Evolutionary conservation across 345 rosid species (phyloP), one percentile per base, ranked within the genome.

Genomic region (Gossypium herbaceum): DNA sequence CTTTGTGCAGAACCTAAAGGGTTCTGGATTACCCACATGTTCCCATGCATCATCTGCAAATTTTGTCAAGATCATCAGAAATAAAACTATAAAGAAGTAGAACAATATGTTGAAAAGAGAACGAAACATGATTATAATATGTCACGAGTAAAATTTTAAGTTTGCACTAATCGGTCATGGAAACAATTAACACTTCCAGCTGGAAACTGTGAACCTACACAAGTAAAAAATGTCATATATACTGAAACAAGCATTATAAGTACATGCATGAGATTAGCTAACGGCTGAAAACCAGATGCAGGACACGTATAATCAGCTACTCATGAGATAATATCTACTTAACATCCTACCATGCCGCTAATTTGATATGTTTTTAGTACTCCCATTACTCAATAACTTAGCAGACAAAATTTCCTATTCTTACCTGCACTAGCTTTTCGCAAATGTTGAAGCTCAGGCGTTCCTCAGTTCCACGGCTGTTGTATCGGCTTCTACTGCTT

Each of bases 371-470:
- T 22, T 45, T 44, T 44, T 17, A 1, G 11, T 45, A 44, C 34
- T 44, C 25, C 15, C 11, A 69, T n/a, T 34, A 27, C 24, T 52
- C 8, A 9, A 7, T 27, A 16, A 3, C 4, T 3, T 34, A 58
- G n/a, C 68, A 60, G 43, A 60, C 19, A 65, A 62, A 75, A 43
- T 25, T 0, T 2, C 34, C 44, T 2, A 75, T 81, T 73, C 76
- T 79, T 71, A 94, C 98, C 89, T 91, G 93, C 61, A 90, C 97
- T 48, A 94, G 92, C 83, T 87, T 90, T 85, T 92, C 87, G 85
- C 98, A 94, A 77, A 94, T 80, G 76, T 88, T 87, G 89, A 94
- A 92, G 88, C 97, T 90, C 81, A 91, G 78, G 80, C 82, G 85
- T 83, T 88, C 86, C 68, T 91, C 95, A 82, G 84, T 70, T 55